Evolutionary conservation across 352 stramenopile genomes (phyloP), one percentile per base, ranked within the genome.

Genomic region (Globisporangium polare): DNA sequence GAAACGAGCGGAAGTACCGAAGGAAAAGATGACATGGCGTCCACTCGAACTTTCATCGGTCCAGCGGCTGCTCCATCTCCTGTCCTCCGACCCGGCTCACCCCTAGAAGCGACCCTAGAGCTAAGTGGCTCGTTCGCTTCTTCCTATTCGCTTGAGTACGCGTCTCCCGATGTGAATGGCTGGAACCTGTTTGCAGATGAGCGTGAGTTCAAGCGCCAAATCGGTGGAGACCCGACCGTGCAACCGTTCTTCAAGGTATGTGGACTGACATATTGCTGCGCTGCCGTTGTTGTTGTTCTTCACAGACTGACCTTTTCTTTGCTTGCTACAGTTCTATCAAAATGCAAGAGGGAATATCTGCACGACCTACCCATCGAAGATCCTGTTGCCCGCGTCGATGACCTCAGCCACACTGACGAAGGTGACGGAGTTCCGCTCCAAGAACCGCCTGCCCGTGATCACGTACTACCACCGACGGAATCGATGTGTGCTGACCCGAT

Each of bases 361-460:
- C 68, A 80, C 78, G 26, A 83, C 84, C 41, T 97, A 97, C 62
- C 89, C 89, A 5, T 76, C 81, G 1, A 90, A 90, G 60, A 55
- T 97, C 12, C 72, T 95, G 3, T 68, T 96, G 27, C 89, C 89
- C 15, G 62, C 77, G 0, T 84, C 74, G 0, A 89, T 93, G 72
- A 90, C 64, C 12, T 88, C 84, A 2, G 53, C 73, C 2, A 89
- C 77, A 13, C 64, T 96, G 29, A 69, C 62, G 18, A 91, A 88
- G 63, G 83, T 92, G 12, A 86, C 89, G 10, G 73, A 80, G 24
- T 97, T 95, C 62, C 85, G 89, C 45, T 80, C 86, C 12, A 94
- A 95, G 69, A 91, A 91, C 39, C 87, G 89, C 6, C 52, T 97
- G 8, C 88, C 88, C 6, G 86, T 95, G 22, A 81, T 96, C 57